phyloP scores from a whole-genome alignment of 176 grass and related monocot genomes.

The Neostapfia colusana region DNA sequence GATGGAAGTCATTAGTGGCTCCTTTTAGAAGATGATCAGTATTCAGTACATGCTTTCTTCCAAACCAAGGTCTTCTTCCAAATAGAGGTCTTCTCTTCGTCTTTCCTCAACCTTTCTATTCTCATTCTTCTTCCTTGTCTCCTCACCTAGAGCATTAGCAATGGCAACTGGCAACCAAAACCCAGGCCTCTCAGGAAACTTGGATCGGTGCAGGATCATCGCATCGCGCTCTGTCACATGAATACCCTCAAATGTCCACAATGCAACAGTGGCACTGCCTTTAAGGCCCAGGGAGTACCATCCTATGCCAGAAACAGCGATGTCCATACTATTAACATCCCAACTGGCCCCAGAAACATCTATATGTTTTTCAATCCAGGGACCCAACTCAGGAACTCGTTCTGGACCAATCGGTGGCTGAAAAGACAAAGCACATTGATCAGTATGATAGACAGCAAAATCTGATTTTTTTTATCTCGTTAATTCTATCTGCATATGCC shows the following conservation, averaged over 20 bases:
- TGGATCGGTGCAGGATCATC: constrained; percentile 69
- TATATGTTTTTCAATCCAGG: constrained; percentile 59
- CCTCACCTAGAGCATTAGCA: constrained; percentile 69
- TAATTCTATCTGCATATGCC: constrained; percentile 23
- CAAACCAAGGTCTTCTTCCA: constrained; percentile 52
- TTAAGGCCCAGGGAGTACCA: constrained; percentile 91
- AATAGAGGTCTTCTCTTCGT: constrained; percentile 48
- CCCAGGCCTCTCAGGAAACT: constrained; percentile 68
- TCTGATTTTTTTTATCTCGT: background rate
- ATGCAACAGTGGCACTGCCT: constrained; percentile 55
- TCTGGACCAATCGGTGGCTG: constrained; percentile 74
- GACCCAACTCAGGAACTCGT: constrained; percentile 54
- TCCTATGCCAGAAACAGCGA: constrained; percentile 70
- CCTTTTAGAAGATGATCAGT: constrained; percentile 8
- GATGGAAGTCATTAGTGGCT: too few species aligned
- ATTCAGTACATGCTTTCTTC: constrained; percentile 29
- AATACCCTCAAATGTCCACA: constrained; percentile 80
- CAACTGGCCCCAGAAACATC: constrained; percentile 71
- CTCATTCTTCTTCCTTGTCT: constrained; percentile 63
- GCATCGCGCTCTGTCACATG: constrained; percentile 74
- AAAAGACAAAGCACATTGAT: constrained; percentile 33
- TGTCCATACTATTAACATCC: constrained; percentile 75
- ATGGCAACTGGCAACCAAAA: constrained; percentile 81
- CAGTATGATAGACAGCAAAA: constrained; percentile 31
- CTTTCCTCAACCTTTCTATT: constrained; percentile 45